A percentile compares a stretch with the other conserved stretches of the same genome.
Evolutionary conservation across 345 rosid species (phyloP).

Genomic region (Hibiscus trionum): DNA sequence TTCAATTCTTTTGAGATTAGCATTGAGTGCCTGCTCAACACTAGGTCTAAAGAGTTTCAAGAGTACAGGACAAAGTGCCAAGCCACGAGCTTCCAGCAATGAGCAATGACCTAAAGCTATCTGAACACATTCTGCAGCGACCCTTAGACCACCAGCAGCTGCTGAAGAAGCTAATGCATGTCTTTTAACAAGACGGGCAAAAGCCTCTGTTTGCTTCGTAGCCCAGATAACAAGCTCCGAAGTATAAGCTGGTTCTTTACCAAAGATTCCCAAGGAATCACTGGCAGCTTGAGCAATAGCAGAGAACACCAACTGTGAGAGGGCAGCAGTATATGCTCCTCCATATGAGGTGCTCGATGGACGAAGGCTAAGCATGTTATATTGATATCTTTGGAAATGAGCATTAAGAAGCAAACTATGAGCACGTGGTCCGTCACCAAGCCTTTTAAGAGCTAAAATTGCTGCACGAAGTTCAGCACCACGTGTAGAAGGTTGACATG

Average conservation of each 20-base stretch:
- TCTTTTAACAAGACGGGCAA: conserved; percentile 87
- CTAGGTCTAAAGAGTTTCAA: conserved; percentile 86
- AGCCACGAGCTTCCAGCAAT: conserved; percentile 86
- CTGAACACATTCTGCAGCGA: conserved; percentile 99
- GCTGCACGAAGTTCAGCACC: conserved; percentile 93
- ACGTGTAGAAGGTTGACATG: conserved; percentile 92
- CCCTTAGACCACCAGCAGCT: conserved; percentile 98
- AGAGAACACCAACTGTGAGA: conserved; percentile 93
- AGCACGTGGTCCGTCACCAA: conserved; percentile 97
- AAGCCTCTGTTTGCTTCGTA: conserved; percentile 80
- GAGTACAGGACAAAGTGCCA: conserved; percentile 88
- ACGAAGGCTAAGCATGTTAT: conserved; percentile 89
- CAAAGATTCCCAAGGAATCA: conserved; percentile 79
- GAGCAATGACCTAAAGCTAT: conserved; percentile 99
- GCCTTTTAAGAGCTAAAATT: conserved; percentile 84
- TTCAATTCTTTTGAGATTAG: conserved; percentile 93
- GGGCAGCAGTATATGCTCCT: conserved; percentile 99
- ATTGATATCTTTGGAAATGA: conserved; percentile 76
- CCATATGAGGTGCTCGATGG: conserved; percentile 97
- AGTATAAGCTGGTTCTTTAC: conserved; percentile 76
- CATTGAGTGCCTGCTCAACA: conserved; percentile 93
- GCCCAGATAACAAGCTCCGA: conserved; percentile 99
- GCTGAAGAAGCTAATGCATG: conserved; percentile 97
- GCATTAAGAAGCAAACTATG: conserved; percentile 88
- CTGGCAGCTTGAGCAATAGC: conserved; percentile 93